Evolutionary conservation across 2,329 filamentous ascomycete species (phyloP), one percentile per base, ranked within the genome.

Genomic region (Hawksworthiomyces lignivorus): DNA sequence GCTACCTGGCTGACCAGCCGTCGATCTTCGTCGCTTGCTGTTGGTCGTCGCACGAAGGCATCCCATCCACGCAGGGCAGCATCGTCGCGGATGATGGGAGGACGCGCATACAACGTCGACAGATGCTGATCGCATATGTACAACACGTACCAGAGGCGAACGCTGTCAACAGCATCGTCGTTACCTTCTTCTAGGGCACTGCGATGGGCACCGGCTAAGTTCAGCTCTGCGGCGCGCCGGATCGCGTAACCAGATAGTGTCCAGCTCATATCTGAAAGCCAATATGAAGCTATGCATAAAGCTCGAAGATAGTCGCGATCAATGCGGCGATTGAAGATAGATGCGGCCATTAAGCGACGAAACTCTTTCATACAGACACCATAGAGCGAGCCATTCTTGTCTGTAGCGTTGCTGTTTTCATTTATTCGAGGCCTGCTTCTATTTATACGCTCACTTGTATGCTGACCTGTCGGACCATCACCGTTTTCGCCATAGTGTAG

Each of bases 81-180:
- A 0, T 72, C 69, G 12, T 64, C 58, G 41, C 73, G 70, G 0
- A 79, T 72, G 8, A 78, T 70, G 0, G 74, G 70, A 1, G 73
- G 72, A 3, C 77, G 64, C 3, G 75, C 74, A 41, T 81, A 80
- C 0, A 78, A 60, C 18, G 78, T 80, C 15, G 74, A 76, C 3
- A 79, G 68, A 49, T 80, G 75, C 45, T 77, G 73, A 44, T 80
- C 75, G 48, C 75, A 79, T 7, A 79, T 72, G 46, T 77, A 79
- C 1, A 76, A 60, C 24, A 76, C 56, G 50, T 79, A 81, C 77
- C 77, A 81, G 11, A 81, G 57, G 17, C 77, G 65, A 4, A 77
- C 67, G 27, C 70, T 68, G 44, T 79, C 73, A 43, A 66, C 63
- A 0, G 65, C 65, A 32, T 72, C 67, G 11, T 64, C 60, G 0